Conservation (phyloP, 2,329 filamentous ascomycete genomes). For the Aspergillus calidoustus region DNA sequence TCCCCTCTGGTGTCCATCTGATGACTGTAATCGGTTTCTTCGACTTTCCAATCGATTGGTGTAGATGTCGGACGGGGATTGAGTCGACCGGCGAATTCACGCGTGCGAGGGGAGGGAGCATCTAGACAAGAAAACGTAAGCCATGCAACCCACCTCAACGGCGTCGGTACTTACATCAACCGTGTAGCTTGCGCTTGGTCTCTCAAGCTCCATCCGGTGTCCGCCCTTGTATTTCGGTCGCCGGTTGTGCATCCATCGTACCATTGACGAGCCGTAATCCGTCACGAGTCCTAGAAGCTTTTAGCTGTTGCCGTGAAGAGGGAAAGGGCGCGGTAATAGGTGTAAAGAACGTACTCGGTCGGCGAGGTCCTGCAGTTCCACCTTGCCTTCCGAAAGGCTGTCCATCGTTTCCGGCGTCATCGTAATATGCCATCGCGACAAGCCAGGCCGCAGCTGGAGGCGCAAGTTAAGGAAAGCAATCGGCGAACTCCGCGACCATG, state of each 20-base stretch:
- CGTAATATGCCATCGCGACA: constrained; percentile 44
- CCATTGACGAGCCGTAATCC: constrained; percentile 87
- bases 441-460: constrained; percentile 14
- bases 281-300: constrained; percentile 74
- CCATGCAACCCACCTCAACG: background rate
- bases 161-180: constrained; percentile 71
- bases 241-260: constrained; percentile 88
- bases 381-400: constrained; percentile 38
- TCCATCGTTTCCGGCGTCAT: constrained; percentile 43
- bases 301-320: constrained; percentile 22
- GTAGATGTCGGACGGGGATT: constrained; percentile 91
- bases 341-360: constrained; percentile 41
- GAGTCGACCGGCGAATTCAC: constrained; percentile 77
- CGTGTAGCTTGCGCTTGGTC: constrained; percentile 87
- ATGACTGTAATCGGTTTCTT: constrained; percentile 98
- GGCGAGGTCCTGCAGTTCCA: constrained; percentile 43
- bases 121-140: constrained; percentile 55
- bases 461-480: constrained; percentile 21
- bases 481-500: constrained; percentile 25
- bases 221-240: constrained; percentile 74
- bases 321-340: background rate
- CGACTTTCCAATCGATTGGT: constrained; percentile 98
- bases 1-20: constrained; percentile 94
- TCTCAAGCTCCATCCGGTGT: constrained; percentile 75
- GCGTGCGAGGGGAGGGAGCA: constrained; percentile 82